Percentiles rank a stretch among this genome's conserved stretches.
phyloP scores from a whole-genome alignment of 148 eudicot species.

The Cornus kousa region DNA sequence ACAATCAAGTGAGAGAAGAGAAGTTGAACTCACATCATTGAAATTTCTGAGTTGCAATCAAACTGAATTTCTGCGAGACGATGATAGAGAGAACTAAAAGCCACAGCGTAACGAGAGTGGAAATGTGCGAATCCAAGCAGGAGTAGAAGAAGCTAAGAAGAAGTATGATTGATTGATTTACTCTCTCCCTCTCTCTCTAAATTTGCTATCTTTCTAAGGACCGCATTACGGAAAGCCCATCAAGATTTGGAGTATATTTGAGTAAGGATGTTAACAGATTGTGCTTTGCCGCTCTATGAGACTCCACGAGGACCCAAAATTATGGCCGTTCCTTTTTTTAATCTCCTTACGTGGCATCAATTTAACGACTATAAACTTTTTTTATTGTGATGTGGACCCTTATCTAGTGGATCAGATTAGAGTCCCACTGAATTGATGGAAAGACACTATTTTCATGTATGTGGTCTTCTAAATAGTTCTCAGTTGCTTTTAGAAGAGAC shows the following conservation, averaged over 20 bases:
- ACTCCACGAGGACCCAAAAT: not conserved
- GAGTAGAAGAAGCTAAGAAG: not conserved
- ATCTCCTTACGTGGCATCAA: no score
- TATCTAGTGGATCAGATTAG: no score
- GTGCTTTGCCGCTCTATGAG: not conserved
- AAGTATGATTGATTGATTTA: not conserved
- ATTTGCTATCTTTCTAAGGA: not conserved
- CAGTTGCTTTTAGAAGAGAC: no score
- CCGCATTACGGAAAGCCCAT: not conserved
- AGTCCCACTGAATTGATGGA: no score
- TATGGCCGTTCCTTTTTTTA: not conserved
- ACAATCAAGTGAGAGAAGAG: not conserved
- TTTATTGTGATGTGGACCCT: no score
- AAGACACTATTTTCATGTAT: no score
- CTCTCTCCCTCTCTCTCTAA: not conserved
- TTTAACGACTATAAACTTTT: no score
- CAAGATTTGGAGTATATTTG: not conserved
- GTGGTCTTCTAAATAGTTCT: no score
- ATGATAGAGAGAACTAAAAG: not conserved
- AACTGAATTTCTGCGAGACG: not conserved
- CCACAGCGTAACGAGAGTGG: no score
- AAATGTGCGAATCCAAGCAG: not conserved
- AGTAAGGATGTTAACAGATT: not conserved
- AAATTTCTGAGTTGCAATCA: not conserved
- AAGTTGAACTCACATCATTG: conserved; percentile 13